Percentiles rank a stretch among this genome's conserved stretches.
Conservation (phyloP, 495 filamentous ascomycete species). For the Trichoderma virens region DNA sequence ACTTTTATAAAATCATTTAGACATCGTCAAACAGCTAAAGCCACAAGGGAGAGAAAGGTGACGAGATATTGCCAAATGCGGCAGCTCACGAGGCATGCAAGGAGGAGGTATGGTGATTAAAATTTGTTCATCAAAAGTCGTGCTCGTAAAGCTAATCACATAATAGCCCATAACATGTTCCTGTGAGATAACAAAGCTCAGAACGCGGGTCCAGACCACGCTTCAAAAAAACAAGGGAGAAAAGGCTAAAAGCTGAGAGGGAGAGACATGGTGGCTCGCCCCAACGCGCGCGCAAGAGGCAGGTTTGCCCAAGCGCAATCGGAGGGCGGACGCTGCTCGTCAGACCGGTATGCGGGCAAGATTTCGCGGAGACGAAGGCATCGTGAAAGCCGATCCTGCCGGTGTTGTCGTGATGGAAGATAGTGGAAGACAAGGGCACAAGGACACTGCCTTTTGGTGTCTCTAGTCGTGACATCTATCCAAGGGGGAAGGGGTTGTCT, state of each 20-base stretch:
- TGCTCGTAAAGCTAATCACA: neutral
- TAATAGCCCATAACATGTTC: neutral
- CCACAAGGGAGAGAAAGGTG: neutral
- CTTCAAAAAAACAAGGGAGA: neutral
- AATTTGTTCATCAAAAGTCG: neutral
- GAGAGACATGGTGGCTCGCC: neutral
- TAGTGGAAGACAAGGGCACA: neutral
- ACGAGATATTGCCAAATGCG: neutral
- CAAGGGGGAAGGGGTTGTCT: neutral
- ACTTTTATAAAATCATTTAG: too few relatives aligned
- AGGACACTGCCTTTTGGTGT: neutral
- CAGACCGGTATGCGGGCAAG: neutral
- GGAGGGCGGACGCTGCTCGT: neutral
- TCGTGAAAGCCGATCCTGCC: constrained; percentile 5
- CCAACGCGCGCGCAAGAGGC: neutral
- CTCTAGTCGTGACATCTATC: neutral
- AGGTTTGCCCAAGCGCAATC: neutral
- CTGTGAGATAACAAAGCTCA: neutral
- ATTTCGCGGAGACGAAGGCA: neutral
- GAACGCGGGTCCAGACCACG: neutral
- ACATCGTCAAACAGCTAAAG: neutral
- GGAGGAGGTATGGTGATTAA: neutral
- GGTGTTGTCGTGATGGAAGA: neutral
- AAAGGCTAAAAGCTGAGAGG: neutral
- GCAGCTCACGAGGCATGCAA: constrained; percentile 2